A percentile compares a stretch with the other conserved stretches of the same genome.
These are phyloP conservation scores for Cercospora nicotianae DNA, from an alignment of 2,329 filamentous ascomycete genomes.

Conservation along the genomic window DNA sequence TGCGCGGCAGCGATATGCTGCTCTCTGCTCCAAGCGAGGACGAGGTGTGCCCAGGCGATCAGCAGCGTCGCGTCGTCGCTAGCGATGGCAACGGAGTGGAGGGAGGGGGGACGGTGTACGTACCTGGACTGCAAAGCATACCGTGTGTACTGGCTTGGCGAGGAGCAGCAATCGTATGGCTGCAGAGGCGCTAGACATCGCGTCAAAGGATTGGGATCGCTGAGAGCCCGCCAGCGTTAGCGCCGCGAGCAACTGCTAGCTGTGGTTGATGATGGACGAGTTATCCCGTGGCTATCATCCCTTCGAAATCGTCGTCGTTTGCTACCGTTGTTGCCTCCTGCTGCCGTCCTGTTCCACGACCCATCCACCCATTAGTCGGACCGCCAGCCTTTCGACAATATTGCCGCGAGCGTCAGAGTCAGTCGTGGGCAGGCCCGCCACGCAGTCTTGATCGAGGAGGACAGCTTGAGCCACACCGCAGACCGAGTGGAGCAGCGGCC, in stretches of 20 bases:
- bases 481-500: constrained; percentile 4
- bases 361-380: not conserved
- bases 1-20: not conserved
- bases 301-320: not conserved
- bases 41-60: not conserved
- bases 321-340: not conserved
- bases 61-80: not conserved
- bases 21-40: not conserved
- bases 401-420: not conserved
- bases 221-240: constrained; percentile 1
- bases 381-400: not conserved
- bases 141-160: constrained; percentile 5
- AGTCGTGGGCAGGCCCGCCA: not conserved
- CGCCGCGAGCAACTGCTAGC: not conserved
- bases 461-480: constrained; percentile 8
- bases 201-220: constrained; percentile 15
- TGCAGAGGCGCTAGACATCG: not conserved
- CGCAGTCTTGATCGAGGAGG: not conserved
- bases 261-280: not conserved
- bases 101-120: not conserved
- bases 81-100: not conserved
- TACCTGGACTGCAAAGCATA: constrained; percentile 4
- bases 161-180: constrained; percentile 2
- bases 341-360: not conserved
- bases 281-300: not conserved